phyloP scores from a whole-genome alignment of 2,329 filamentous ascomycete genomes.

The Trichoderma sp. region DNA sequence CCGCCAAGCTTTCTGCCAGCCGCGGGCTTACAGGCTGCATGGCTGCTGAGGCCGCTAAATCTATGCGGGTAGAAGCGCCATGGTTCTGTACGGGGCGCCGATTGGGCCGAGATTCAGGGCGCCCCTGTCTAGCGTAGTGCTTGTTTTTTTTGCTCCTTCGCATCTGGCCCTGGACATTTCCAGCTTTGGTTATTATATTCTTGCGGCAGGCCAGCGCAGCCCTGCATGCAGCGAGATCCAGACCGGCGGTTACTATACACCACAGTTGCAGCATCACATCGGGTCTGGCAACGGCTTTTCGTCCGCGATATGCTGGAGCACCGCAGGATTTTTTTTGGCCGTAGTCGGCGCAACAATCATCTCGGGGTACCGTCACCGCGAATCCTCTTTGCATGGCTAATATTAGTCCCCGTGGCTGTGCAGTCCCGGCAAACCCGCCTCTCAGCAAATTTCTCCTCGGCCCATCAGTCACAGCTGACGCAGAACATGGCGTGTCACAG shows the following conservation, averaged over 20 bases:
- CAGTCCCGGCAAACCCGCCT: neutral
- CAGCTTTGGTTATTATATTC: neutral
- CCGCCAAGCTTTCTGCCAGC: conserved; percentile 22
- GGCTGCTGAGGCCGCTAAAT: neutral
- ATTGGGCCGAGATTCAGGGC: conserved; percentile 10
- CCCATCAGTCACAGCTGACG: neutral
- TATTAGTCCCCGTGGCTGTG: conserved; percentile 15
- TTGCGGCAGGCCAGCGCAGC: neutral
- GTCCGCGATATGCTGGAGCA: neutral
- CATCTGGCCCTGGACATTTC: too few species aligned
- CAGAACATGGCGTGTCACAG: neutral
- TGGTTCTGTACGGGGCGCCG: neutral
- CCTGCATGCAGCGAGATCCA: neutral
- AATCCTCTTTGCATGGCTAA: neutral
- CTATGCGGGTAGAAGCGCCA: conserved; percentile 9
- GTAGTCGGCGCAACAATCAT: neutral
- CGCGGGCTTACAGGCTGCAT: neutral
- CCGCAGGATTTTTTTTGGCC: neutral
- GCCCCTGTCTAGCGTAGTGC: conserved; percentile 20
- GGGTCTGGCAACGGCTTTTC: neutral
- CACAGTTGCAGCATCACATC: neutral
- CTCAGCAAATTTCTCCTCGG: neutral
- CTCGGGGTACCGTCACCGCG: neutral
- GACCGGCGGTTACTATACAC: neutral
- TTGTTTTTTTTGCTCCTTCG: neutral